Percentiles rank a stretch among this genome's conserved stretches.
Evolutionary conservation across 495 filamentous ascomycete genomes (phyloP).

Genomic region (Xylaria intraflava): DNA sequence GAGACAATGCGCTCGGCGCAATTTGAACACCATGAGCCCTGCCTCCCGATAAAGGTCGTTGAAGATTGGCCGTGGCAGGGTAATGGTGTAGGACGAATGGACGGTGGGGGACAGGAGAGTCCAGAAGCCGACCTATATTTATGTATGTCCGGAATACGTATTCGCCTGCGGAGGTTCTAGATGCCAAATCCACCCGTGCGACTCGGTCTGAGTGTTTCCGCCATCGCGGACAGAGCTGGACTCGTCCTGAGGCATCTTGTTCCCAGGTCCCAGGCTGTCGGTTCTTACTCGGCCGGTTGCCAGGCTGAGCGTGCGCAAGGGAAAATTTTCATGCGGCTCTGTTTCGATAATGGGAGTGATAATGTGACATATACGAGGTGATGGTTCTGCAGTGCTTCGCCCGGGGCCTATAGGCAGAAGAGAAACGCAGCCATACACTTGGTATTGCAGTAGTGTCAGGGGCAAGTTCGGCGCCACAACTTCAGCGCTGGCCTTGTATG

Average conservation of each 20-base stretch:
- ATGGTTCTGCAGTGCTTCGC: constrained; percentile 9
- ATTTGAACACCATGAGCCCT: too few species aligned
- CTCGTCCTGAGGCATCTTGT: neutral
- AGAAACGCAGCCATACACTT: neutral
- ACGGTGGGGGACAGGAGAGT: too few species aligned
- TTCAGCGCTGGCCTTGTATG: constrained; percentile 4
- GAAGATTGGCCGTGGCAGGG: too few species aligned
- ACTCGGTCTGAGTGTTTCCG: neutral
- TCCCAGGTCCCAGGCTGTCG: constrained; percentile 13
- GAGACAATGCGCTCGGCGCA: too few species aligned
- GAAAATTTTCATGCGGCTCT: neutral
- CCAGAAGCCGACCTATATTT: too few species aligned
- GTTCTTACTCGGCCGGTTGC: constrained; percentile 7
- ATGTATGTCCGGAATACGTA: too few species aligned
- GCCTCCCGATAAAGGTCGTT: too few species aligned
- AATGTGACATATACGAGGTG: constrained; percentile 15
- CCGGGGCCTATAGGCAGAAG: neutral
- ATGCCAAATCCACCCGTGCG: neutral
- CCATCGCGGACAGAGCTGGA: neutral
- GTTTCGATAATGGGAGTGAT: constrained; percentile 8
- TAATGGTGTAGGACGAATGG: too few species aligned
- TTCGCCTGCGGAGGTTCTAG: constrained; percentile 6
- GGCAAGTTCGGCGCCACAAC: constrained; percentile 9
- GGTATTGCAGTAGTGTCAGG: constrained; percentile 5
- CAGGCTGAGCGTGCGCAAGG: constrained; percentile 5